Conservation (phyloP, 352 stramenopile species). For the Hyaloperonospora brassicae region DNA sequence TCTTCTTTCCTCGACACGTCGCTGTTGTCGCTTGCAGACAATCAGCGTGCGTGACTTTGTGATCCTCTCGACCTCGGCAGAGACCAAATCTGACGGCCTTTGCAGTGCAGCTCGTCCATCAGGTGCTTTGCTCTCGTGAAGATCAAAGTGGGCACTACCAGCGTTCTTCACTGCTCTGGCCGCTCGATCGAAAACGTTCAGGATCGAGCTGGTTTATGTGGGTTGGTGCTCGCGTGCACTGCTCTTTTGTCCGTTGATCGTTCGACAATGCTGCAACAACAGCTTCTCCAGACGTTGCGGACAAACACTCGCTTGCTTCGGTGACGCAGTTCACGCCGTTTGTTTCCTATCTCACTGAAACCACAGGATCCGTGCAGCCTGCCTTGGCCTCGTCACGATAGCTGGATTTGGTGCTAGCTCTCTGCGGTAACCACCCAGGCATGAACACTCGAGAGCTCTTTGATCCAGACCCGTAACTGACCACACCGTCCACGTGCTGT, state of each 20-base stretch:
- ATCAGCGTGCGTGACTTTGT: slow-evolving; percentile 4
- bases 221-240: slow-evolving; percentile 38
- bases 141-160: slow-evolving; percentile 71
- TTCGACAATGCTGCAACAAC: slow-evolving; percentile 59
- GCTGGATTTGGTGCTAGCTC: no score
- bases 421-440: no score
- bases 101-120: slow-evolving; percentile 45
- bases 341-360: no score
- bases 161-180: slow-evolving; percentile 67
- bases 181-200: slow-evolving; percentile 45
- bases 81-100: slow-evolving; percentile 8
- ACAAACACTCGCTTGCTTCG: slow-evolving; percentile 55
- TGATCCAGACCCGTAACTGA: no score
- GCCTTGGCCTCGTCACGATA: no score
- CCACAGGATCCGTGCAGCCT: no score
- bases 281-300: slow-evolving; percentile 80
- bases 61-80: not conserved
- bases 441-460: no score
- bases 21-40: slow-evolving; percentile 6
- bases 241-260: slow-evolving; percentile 42
- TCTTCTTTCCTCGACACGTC: slow-evolving; percentile 5
- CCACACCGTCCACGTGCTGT: no score
- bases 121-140: slow-evolving; percentile 62
- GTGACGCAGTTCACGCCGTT: slow-evolving; percentile 1
- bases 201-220: slow-evolving; percentile 55